Evolutionary conservation across 176 grass and related monocot species (phyloP), one percentile per base, ranked within the genome.

Genomic region (Lolium perenne): DNA sequence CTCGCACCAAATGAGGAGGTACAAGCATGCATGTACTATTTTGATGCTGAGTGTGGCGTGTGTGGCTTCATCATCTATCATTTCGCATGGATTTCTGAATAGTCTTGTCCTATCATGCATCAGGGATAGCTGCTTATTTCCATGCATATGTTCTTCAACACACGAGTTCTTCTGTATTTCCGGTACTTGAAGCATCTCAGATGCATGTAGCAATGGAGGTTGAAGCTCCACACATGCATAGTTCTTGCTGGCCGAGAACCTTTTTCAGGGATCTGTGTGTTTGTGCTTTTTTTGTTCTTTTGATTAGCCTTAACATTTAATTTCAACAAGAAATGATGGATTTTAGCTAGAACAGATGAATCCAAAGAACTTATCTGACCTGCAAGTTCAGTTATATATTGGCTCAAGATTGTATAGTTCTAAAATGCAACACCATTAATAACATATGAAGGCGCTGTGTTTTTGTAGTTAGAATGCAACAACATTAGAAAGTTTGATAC

Each of bases 41-140:
- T 48, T 56, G 66, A 82, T 82, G 38, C 83, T 29, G 82, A 40
- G 17, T 80, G 47, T 82, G 71, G 38, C 84, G 87, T 89, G 87
- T 89, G 83, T 77, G 38, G 59, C 75, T 85, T 48, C 80, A 77
- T 70, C 26, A 83, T 79, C 14, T 8, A 82, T 83, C 79, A 38
- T 78, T 83, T 83, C 43, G 2, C 45, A 1, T 61, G 81, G 85
- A 32, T 87, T 84, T 87, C 68, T 87, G 76, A 91, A 76, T 70
- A 87, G 68, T 35, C 67, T 53, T 25, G 76, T 81, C 81, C 76
- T 61, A 14, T 80, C 81, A 38, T 80, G 59, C 43, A 65, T 53
- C n/a, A 62, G 59, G 81, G 66, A 3, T 77, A 64, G 5, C 58
- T 50, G 35, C n/a, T 32, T 67, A 58, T 85, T 56, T 85, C 11